Evolutionary conservation across 441 rosid genomes (phyloP), one percentile per base, ranked within the genome.

Genomic region (Pelargonium citronellum): DNA sequence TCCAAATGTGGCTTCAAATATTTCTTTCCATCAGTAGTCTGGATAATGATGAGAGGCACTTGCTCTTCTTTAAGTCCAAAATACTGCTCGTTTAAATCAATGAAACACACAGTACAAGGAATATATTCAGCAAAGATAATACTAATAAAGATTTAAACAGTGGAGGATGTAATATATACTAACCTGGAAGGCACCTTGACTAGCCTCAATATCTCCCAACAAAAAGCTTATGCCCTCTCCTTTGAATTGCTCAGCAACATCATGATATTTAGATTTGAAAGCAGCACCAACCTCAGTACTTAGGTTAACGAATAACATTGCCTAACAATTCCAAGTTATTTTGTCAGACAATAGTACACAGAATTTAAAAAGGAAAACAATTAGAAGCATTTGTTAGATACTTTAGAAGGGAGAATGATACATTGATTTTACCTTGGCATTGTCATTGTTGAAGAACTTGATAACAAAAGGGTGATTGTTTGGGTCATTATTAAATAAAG

Each of bases 121-220:
- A 58, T 39, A n/a, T 4, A 60, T 61, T 17, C 3, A 55, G 2
- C 9, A 46, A 64, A n/a, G n/a, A n/a, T n/a, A 30, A 63, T 15
- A 74, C 41, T 55, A 69, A 62, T 66, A 24, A 47, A 73, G 11
- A 72, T 30, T 70, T 4, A n/a, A n/a, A n/a, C n/a, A n/a, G n/a
- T n/a, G n/a, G n/a, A n/a, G n/a, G n/a, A n/a, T n/a, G n/a, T n/a
- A n/a, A n/a, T n/a, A n/a, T 2, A 71, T 10, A 77, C 86, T 9
- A 64, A 95, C 99, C 95, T 92, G 91, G 67, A 95, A 80, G 53
- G 95, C 98, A 74, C 84, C 89, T 84, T 92, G 85, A 87, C 95
- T 82, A 69, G 82, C 85, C 66, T 92, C 97, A 22, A 84, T 65
- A 76, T 95, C 97, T 80, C 98, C 99, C 77, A 90, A 16, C 82